phyloP scores from a whole-genome alignment of 75 land plant species.

The Larix kaempferi region DNA sequence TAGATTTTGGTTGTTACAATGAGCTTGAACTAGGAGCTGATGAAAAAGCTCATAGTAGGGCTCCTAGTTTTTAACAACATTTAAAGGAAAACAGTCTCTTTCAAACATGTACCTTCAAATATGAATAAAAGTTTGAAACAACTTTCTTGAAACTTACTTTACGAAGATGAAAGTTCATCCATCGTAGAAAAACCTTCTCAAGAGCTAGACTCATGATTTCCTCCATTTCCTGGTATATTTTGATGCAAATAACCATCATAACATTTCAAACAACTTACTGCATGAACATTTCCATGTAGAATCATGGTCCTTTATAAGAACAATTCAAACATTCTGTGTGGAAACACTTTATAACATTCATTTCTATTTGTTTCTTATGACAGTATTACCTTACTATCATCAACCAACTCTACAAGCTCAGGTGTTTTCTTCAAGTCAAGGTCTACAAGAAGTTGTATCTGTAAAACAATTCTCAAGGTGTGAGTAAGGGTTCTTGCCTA shows the following conservation, averaged over 20 bases:
- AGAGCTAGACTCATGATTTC: conserved; percentile 72
- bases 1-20: too few species aligned
- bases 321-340: background rate
- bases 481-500: background rate
- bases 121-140: conserved; percentile 67
- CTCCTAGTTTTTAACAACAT: background rate
- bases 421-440: conserved; percentile 94
- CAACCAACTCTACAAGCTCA: conserved; percentile 88
- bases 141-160: conserved; percentile 59
- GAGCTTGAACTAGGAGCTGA: too few species aligned
- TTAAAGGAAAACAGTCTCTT: background rate
- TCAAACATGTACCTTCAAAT: conserved; percentile 49
- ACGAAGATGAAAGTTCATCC: conserved; percentile 82
- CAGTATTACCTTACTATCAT: conserved; percentile 62
- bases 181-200: conserved; percentile 63
- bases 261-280: background rate
- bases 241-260: background rate
- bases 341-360: background rate
- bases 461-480: conserved; percentile 3
- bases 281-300: background rate
- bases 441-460: conserved; percentile 93
- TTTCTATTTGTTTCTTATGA: background rate
- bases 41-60: background rate
- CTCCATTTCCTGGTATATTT: conserved; percentile 72
- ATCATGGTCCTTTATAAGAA: background rate